A percentile compares a stretch with the other conserved stretches of the same genome.
Evolutionary conservation across 2,329 filamentous ascomycete genomes (phyloP).

Genomic region (Malbranchea cinnamomea): DNA sequence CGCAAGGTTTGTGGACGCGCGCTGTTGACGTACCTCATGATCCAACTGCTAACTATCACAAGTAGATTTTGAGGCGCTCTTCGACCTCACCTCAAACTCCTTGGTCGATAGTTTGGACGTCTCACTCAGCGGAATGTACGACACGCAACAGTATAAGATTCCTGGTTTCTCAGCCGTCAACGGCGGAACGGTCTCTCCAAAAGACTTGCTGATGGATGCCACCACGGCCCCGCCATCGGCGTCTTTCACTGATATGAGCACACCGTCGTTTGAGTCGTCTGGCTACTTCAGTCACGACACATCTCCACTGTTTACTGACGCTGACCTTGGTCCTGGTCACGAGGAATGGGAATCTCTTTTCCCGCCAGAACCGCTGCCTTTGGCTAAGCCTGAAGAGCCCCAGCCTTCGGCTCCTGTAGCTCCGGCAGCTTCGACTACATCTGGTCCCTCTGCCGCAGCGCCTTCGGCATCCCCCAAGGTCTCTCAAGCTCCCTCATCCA

Average conservation of each 20-base stretch:
- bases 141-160: slow-evolving; percentile 13
- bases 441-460: slow-evolving; percentile 17
- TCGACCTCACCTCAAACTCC: slow-evolving; percentile 17
- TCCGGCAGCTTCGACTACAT: slow-evolving; percentile 12
- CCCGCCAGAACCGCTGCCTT: slow-evolving; percentile 9
- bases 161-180: slow-evolving; percentile 31
- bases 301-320: slow-evolving; percentile 57
- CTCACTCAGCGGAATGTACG: too few species aligned
- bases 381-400: neutral
- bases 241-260: slow-evolving; percentile 70
- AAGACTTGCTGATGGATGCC: slow-evolving; percentile 55
- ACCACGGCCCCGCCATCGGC: slow-evolving; percentile 70
- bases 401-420: neutral
- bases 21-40: slow-evolving; percentile 27
- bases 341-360: slow-evolving; percentile 56
- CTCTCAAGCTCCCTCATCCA: slow-evolving; percentile 20
- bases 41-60: slow-evolving; percentile 4
- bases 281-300: slow-evolving; percentile 55
- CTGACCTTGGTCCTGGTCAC: slow-evolving; percentile 37
- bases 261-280: slow-evolving; percentile 66
- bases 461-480: slow-evolving; percentile 17
- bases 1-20: slow-evolving; percentile 24
- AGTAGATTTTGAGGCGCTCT: slow-evolving; percentile 16
- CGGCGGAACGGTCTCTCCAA: slow-evolving; percentile 59
- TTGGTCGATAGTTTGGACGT: slow-evolving; percentile 15